Evolutionary conservation across 305 asterid species (phyloP).

Genomic region (Fraxinus nigra): DNA sequence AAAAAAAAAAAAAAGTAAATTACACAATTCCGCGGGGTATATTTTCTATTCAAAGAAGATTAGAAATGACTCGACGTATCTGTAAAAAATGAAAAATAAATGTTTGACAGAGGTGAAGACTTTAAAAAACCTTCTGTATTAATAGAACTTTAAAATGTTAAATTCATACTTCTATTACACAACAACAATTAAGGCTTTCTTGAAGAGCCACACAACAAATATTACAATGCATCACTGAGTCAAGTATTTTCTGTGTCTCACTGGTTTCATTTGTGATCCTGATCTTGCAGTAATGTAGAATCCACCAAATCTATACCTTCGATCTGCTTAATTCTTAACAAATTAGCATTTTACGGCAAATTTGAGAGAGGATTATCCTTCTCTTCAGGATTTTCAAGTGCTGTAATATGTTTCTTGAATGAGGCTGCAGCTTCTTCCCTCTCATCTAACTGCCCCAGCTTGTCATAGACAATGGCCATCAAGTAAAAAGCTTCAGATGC

Average conservation of each 20-base stretch:
- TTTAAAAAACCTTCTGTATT: no score
- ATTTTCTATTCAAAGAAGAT: not conserved
- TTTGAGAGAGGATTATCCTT: constrained; percentile 33
- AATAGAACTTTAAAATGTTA: not conserved
- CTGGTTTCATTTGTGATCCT: not conserved
- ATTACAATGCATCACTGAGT: not conserved
- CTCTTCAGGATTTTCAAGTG: constrained; percentile 60
- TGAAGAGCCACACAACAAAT: not conserved
- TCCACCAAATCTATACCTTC: not conserved
- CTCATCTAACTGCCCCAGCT: constrained; percentile 62
- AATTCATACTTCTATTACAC: not conserved
- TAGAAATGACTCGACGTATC: not conserved
- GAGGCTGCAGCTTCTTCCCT: constrained; percentile 83
- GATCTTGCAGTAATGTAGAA: not conserved
- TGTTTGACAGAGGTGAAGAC: not conserved
- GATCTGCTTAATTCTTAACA: not conserved
- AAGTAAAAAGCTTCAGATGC: constrained; percentile 88
- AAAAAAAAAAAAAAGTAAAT: not conserved
- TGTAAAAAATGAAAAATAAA: not conserved
- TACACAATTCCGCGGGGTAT: not conserved
- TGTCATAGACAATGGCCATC: constrained; percentile 73
- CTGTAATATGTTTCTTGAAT: constrained; percentile 64
- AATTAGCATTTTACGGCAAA: not conserved
- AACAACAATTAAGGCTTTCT: not conserved
- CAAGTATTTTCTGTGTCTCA: not conserved